These are phyloP conservation scores for Schizopora paradoxa DNA, from an alignment of 1,284 basidiomycete genomes.

Conservation along the genomic window DNA sequence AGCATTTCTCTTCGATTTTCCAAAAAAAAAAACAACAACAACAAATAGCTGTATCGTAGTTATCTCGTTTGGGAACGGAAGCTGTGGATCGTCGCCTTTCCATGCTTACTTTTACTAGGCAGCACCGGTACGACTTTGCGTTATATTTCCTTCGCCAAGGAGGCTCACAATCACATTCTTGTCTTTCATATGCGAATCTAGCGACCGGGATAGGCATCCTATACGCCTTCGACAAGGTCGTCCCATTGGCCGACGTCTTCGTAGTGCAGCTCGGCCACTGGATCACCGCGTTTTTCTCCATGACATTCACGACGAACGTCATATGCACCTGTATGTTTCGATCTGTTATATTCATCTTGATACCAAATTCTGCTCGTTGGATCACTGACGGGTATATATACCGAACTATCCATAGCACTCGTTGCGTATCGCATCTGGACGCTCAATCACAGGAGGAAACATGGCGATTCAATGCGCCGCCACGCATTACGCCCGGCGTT, in stretches of 20 bases:
- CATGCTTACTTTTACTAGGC: too few relatives aligned
- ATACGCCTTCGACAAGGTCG: conserved; percentile 1
- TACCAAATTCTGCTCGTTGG: not conserved
- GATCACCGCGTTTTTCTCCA: conserved; percentile 19
- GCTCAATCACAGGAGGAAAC: conserved; percentile 23
- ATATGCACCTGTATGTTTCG: conserved; percentile 14
- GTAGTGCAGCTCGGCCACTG: conserved; percentile 7
- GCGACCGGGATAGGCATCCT: conserved; percentile 6
- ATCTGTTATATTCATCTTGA: not conserved
- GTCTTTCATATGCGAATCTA: too few relatives aligned
- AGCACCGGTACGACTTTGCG: too few relatives aligned
- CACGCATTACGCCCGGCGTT: conserved; percentile 28
- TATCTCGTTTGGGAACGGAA: too few relatives aligned
- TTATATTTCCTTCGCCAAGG: too few relatives aligned
- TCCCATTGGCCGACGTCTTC: conserved; percentile 3
- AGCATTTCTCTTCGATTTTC: too few relatives aligned
- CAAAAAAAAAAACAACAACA: too few relatives aligned
- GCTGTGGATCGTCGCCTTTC: too few relatives aligned
- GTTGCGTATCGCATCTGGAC: conserved; percentile 33
- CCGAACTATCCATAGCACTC: conserved; percentile 23
- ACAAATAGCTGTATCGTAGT: too few relatives aligned
- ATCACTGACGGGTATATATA: not conserved
- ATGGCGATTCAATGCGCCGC: conserved; percentile 6
- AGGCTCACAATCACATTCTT: too few relatives aligned
- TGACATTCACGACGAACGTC: conserved; percentile 18